phyloP scores from a whole-genome alignment of 805 yeast genomes.

The Myxozyma sirexii region DNA sequence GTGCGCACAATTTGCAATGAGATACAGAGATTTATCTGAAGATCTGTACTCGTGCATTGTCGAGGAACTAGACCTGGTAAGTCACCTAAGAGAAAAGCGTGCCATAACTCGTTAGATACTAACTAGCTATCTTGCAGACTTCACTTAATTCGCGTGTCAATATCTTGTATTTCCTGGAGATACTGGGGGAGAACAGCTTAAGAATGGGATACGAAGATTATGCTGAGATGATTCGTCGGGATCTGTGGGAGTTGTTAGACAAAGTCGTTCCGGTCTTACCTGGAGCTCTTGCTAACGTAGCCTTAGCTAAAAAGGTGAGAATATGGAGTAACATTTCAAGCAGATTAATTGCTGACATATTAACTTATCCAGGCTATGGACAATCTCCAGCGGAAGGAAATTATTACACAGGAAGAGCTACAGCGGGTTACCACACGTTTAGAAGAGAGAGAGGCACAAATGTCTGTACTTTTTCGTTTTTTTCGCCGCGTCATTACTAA shows the following conservation, averaged over 20 bases:
- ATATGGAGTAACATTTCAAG: background rate
- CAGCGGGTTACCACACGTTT: slow-evolving; percentile 7
- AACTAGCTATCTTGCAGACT: slow-evolving; percentile 40
- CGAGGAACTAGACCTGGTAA: slow-evolving; percentile 53
- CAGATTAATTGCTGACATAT: background rate
- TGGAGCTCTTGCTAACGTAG: slow-evolving; percentile 34
- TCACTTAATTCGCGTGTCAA: slow-evolving; percentile 65
- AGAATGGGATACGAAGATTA: slow-evolving; percentile 38
- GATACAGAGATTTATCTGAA: slow-evolving; percentile 58
- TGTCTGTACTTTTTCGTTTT: slow-evolving; percentile 13
- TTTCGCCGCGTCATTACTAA: background rate
- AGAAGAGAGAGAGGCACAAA: background rate
- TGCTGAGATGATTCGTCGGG: slow-evolving; percentile 39
- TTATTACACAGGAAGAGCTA: slow-evolving; percentile 25
- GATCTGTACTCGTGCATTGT: slow-evolving; percentile 69
- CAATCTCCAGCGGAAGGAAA: slow-evolving; percentile 19
- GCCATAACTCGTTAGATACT: background rate
- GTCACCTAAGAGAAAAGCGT: background rate
- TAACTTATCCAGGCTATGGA: slow-evolving; percentile 31
- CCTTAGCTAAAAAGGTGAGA: slow-evolving; percentile 25
- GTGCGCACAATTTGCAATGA: slow-evolving; percentile 59
- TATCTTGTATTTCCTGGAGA: slow-evolving; percentile 69
- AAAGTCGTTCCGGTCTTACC: slow-evolving; percentile 40
- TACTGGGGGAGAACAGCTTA: slow-evolving; percentile 48
- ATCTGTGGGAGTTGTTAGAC: slow-evolving; percentile 39